Conservation (phyloP, 2,329 filamentous ascomycete genomes). For the Amphichorda felina region DNA sequence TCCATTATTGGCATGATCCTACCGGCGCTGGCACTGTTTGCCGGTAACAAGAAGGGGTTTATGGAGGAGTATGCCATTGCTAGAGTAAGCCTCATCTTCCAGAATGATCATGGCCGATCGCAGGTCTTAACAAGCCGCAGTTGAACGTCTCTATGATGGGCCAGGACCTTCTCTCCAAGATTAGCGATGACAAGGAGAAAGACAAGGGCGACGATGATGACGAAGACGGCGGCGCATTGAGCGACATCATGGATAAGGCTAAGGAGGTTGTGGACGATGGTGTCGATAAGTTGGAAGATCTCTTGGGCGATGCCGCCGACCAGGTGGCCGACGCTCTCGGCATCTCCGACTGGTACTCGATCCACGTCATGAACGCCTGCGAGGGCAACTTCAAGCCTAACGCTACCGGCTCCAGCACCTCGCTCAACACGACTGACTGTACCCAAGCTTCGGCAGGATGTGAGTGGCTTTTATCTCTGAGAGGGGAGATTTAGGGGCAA, state of each 20-base stretch:
- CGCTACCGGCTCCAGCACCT: slow-evolving; percentile 20
- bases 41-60: slow-evolving; percentile 26
- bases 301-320: slow-evolving; percentile 26
- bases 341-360: slow-evolving; percentile 37
- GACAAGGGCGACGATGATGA: slow-evolving; percentile 11
- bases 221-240: slow-evolving; percentile 14
- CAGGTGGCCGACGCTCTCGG: slow-evolving; percentile 28
- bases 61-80: slow-evolving; percentile 30
- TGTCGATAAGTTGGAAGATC: slow-evolving; percentile 24
- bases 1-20: slow-evolving; percentile 25
- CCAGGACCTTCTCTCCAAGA: slow-evolving; percentile 15
- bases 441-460: slow-evolving; percentile 24
- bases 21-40: slow-evolving; percentile 24
- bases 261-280: slow-evolving; percentile 19
- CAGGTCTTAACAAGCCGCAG: slow-evolving; percentile 8
- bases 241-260: slow-evolving; percentile 15
- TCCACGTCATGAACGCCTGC: slow-evolving; percentile 35
- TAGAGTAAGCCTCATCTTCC: slow-evolving; percentile 15
- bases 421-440: slow-evolving; percentile 32
- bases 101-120: not conserved
- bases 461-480: slow-evolving; percentile 18
- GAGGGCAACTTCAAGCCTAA: slow-evolving; percentile 33
- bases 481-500: not conserved
- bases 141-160: slow-evolving; percentile 26
- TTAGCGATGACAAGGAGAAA: slow-evolving; percentile 11